Evolutionary conservation across 1,284 basidiomycete genomes (phyloP).

Genomic region (Trichosporon sp.): DNA sequence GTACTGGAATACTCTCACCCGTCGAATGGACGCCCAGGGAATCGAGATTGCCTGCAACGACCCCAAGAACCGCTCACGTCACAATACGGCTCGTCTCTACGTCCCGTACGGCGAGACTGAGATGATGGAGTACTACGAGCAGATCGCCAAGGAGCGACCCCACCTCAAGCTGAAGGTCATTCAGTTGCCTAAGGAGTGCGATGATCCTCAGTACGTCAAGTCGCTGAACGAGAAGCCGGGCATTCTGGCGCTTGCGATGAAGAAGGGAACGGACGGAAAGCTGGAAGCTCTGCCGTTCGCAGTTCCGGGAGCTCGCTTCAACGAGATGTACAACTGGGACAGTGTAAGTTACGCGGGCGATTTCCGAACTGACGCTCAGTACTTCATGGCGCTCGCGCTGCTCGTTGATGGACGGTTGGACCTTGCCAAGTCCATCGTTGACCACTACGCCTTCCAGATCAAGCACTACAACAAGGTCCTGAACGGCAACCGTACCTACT

Average conservation of each 20-base stretch:
- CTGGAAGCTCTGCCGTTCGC: conserved; percentile 94
- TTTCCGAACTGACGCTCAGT: conserved; percentile 34
- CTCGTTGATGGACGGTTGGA: conserved; percentile 90
- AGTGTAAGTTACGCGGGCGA: conserved; percentile 40
- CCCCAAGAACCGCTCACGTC: conserved; percentile 90
- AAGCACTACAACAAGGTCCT: conserved; percentile 85
- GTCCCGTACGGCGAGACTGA: conserved; percentile 87
- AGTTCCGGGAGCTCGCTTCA: conserved; percentile 95
- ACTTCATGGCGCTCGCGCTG: conserved; percentile 68
- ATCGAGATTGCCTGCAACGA: conserved; percentile 95
- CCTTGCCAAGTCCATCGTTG: conserved; percentile 95
- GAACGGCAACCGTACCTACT: conserved; percentile 61
- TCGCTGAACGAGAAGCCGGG: conserved; percentile 92
- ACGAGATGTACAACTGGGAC: conserved; percentile 70
- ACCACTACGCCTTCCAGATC: conserved; percentile 99
- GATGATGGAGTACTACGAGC: conserved; percentile 88
- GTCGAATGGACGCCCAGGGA: conserved; percentile 94
- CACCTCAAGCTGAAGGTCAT: conserved; percentile 89
- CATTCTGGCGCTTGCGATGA: conserved; percentile 91
- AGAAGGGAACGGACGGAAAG: conserved; percentile 74
- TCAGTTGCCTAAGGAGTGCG: conserved; percentile 78
- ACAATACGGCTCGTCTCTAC: conserved; percentile 87
- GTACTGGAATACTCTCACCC: conserved; percentile 96
- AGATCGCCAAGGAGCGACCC: conserved; percentile 70
- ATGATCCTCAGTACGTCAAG: conserved; percentile 87